Conservation (phyloP, 768 basidiomycete species). For the Coprinopsis strossmayeri region DNA sequence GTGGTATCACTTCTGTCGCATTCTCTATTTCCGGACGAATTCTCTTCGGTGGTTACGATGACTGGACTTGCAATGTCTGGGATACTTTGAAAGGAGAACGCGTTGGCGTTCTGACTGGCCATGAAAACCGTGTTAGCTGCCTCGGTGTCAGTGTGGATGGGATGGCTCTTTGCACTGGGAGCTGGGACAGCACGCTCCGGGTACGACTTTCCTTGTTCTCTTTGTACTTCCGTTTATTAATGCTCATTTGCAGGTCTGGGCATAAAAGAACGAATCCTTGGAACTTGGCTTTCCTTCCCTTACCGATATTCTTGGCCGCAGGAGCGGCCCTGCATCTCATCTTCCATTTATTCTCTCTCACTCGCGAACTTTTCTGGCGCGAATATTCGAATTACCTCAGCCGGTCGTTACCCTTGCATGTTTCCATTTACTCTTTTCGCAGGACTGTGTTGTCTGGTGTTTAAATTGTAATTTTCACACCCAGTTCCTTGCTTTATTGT, state of each 20-base stretch:
- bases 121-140: conserved; percentile 97
- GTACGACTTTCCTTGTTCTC: conserved; percentile 36
- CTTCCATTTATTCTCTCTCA: conserved; percentile 39
- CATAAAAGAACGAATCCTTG: conserved; percentile 44
- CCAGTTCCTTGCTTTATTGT: conserved; percentile 26
- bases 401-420: conserved; percentile 55
- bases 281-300: conserved; percentile 6
- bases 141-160: conserved; percentile 94
- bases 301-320: conserved; percentile 15
- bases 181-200: conserved; percentile 96
- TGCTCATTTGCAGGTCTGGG: conserved; percentile 62
- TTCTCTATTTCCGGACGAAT: conserved; percentile 98
- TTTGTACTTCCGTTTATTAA: conserved; percentile 9
- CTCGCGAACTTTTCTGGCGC: conserved; percentile 35
- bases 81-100: conserved; percentile 98
- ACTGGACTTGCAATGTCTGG: conserved; percentile 99
- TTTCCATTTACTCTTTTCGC: conserved; percentile 18
- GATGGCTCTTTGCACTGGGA: conserved; percentile 97
- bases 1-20: conserved; percentile 97
- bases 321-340: not conserved
- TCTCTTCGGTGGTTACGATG: conserved; percentile 97
- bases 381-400: conserved; percentile 41
- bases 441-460: conserved; percentile 2
- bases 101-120: conserved; percentile 94
- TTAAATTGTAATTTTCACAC: conserved; percentile 7